Base-by-base conservation (phyloP, 805 yeast species). In the Maudiozyma bulderi region DNA sequence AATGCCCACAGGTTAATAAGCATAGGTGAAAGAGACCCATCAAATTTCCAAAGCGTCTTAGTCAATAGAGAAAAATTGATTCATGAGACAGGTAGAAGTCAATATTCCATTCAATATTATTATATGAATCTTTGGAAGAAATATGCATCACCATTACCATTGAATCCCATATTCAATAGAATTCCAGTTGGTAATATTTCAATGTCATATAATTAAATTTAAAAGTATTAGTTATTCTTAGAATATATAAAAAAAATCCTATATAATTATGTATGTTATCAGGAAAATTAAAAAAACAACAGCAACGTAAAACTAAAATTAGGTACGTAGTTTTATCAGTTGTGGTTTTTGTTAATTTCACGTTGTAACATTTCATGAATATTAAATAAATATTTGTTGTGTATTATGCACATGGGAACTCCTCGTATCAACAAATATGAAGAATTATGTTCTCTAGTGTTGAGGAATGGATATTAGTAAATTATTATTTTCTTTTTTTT, bases 11-110 rank as follows among this genome's bases (percentile, higher is more conserved):
- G 28, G 8, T 13, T 40, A 14, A 43, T 47, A 14, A 47, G 50
- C 29, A n/a, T 39, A 8, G 50, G 50, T 14, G 44, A 43, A 11
- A 20, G 40, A 28, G 40, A 47, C 26, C 50, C 50, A n/a, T 26
- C 47, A n/a, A 5, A 44, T 33, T 26, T 37, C 29, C 30, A 26
- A 14, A 29, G 40, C 5, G 5, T 8, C 20, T 40, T 47, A 10
- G 5, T 30, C 6, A 47, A 40, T 34, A 38, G 50, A 32, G 50
- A 47, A 32, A 20, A 26, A n/a, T 4, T 14, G 8, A 15, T 47
- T 20, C 7, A 20, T 28, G 30, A 28, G 20, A 39, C n/a, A n/a
- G 30, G 42, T 8, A 11, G 20, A 28, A 28, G n/a, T 8, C 30
- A 39, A 26, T 8, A 20, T 28, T 37, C 41, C 26, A 33, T 28